Evolutionary conservation across 1,284 basidiomycete species (phyloP).

Genomic region (Termitomyces sp.): DNA sequence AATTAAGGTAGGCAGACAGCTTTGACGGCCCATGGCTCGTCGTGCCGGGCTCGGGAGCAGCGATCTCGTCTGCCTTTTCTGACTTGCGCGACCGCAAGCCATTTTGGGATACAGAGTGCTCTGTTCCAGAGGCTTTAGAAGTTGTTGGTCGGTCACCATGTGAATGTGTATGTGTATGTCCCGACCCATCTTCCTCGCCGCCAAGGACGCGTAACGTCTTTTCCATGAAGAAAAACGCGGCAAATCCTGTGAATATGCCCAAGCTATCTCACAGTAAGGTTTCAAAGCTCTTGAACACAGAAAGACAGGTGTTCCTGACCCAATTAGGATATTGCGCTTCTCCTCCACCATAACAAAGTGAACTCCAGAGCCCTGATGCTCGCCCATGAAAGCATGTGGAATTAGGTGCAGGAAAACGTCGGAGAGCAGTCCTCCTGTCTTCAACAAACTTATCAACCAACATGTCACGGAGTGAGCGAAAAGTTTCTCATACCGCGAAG

Average conservation of each 20-base stretch:
- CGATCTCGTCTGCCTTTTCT: constrained; percentile 19
- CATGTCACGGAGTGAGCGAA: constrained; percentile 9
- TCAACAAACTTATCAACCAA: constrained; percentile 11
- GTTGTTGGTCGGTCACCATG: constrained; percentile 35
- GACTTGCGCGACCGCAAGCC: constrained; percentile 33
- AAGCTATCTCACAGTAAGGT: constrained; percentile 40
- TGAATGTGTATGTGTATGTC: constrained; percentile 57
- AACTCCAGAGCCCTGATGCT: constrained; percentile 64
- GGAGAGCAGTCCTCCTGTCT: constrained; percentile 86
- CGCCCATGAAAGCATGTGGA: constrained; percentile 87
- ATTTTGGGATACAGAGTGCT: constrained; percentile 26
- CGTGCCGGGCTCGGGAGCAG: constrained; percentile 22
- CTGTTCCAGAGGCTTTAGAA: constrained; percentile 32
- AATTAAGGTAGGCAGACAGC: constrained; percentile 83
- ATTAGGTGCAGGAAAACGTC: constrained; percentile 89
- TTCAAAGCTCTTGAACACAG: constrained; percentile 2
- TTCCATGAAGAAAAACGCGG: constrained; percentile 86
- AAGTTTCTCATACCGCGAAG: constrained; percentile 52
- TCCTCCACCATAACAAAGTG: constrained; percentile 81
- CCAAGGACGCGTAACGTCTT: constrained; percentile 81
- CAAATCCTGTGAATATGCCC: constrained; percentile 80
- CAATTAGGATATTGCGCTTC: constrained; percentile 84
- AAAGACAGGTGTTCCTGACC: constrained; percentile 40
- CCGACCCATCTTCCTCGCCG: constrained; percentile 46
- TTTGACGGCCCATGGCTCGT: constrained; percentile 56